A percentile compares a stretch with the other conserved stretches of the same genome.
Conservation (phyloP, 108 stramenopile genomes). For the Pseudonitzschia multiseries region DNA sequence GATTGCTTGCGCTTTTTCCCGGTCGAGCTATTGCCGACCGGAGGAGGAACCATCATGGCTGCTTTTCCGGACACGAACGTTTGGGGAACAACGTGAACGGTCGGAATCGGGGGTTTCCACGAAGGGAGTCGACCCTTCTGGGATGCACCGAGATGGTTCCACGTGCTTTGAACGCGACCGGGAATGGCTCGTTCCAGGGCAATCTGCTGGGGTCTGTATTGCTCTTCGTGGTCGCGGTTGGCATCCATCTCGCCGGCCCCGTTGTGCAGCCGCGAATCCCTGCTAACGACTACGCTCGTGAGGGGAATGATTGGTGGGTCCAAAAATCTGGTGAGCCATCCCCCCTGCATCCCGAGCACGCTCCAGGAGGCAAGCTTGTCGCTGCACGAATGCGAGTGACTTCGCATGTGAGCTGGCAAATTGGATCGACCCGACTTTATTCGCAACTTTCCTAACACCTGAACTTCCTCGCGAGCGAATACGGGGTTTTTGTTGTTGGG, state of each 20-base stretch:
- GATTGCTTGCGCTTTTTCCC: constrained; percentile 18
- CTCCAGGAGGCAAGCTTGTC: constrained; percentile 89
- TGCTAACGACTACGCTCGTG: constrained; percentile 62
- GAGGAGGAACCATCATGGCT: constrained; percentile 17
- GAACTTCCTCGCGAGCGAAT: constrained; percentile 67
- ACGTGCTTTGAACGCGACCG: constrained; percentile 34
- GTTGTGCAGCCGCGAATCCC: constrained; percentile 42
- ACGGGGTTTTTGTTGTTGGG: neutral
- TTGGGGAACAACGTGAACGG: constrained; percentile 17
- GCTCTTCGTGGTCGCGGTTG: neutral
- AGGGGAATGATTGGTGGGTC: constrained; percentile 52
- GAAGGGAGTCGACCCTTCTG: neutral
- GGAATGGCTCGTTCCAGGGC: constrained; percentile 68
- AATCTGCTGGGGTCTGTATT: constrained; percentile 33
- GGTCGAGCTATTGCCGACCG: neutral
- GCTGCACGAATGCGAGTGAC: constrained; percentile 87
- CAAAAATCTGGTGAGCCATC: constrained; percentile 43
- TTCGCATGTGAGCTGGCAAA: constrained; percentile 66
- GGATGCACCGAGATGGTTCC: neutral
- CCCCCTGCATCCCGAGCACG: constrained; percentile 81
- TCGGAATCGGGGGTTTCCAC: constrained; percentile 8
- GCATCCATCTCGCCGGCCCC: neutral
- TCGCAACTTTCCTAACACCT: constrained; percentile 71
- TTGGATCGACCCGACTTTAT: constrained; percentile 91
- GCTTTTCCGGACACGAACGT: constrained; percentile 30